These are phyloP conservation scores for Oropetium thomaeum DNA, from an alignment of 176 grass and related monocot genomes.

Conservation along the genomic window DNA sequence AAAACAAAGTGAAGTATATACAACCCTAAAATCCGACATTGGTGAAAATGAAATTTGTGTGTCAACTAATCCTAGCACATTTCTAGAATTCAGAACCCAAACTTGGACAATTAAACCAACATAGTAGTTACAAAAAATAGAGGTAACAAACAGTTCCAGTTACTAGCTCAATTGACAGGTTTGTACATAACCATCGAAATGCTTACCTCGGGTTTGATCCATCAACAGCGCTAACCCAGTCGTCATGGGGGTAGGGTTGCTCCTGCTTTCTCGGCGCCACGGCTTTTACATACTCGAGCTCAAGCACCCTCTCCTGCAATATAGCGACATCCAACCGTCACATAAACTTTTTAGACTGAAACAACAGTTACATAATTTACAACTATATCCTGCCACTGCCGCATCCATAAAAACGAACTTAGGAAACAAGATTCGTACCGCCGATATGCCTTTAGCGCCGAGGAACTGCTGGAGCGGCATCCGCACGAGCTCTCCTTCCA, in stretches of 20 bases:
- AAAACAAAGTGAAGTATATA: background rate
- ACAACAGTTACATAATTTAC: constrained; percentile 7
- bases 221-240: constrained; percentile 92
- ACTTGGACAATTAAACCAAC: background rate
- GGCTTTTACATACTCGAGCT: constrained; percentile 84
- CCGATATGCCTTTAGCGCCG: constrained; percentile 79
- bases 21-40: background rate
- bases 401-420: background rate
- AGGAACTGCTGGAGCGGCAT: constrained; percentile 82
- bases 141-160: background rate
- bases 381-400: background rate
- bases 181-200: background rate
- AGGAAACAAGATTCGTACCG: constrained; percentile 35
- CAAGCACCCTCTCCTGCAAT: constrained; percentile 87
- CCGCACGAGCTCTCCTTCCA: constrained; percentile 77
- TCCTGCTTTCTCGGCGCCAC: constrained; percentile 78
- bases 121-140: background rate
- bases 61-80: background rate
- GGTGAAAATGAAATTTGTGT: background rate
- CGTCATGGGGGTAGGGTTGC: constrained; percentile 75
- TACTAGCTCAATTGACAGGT: background rate
- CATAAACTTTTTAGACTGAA: too few species aligned
- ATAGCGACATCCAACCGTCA: background rate
- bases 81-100: background rate
- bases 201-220: constrained; percentile 74